These are phyloP conservation scores for Heliamphora pulchella DNA, from an alignment of 179 eudicot genomes.

Conservation along the genomic window DNA sequence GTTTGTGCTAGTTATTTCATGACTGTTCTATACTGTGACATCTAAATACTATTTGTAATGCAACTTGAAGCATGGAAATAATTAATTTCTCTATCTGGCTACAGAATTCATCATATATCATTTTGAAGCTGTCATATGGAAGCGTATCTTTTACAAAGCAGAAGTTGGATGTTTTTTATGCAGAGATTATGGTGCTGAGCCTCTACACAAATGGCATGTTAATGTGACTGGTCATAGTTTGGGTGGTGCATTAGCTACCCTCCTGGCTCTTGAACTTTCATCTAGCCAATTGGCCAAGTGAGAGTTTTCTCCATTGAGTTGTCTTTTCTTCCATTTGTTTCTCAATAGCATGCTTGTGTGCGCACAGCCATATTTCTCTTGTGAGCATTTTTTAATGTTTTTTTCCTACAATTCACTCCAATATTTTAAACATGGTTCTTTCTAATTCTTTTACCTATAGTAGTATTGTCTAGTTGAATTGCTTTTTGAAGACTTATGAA, in stretches of 20 bases:
- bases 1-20: not conserved
- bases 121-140: not conserved
- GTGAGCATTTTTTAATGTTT: no score
- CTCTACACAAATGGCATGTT: conserved; percentile 62
- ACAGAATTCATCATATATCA: not conserved
- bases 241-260: conserved; percentile 96
- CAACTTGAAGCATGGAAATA: not conserved
- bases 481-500: not conserved
- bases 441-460: not conserved
- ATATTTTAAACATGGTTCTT: not conserved
- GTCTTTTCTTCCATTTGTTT: not conserved
- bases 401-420: not conserved
- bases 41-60: not conserved
- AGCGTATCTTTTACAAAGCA: not conserved
- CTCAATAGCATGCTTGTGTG: no score
- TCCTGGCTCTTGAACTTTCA: conserved; percentile 89
- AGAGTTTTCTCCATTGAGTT: conserved; percentile 29
- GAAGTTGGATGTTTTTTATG: conserved; percentile 18
- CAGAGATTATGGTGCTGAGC: conserved; percentile 54
- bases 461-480: not conserved
- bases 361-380: not conserved
- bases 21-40: not conserved
- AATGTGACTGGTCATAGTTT: conserved; percentile 94
- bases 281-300: conserved; percentile 85
- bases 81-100: not conserved